These are phyloP conservation scores for Durusdinium trenchii DNA, from an alignment of 73 alveolate species.

Conservation along the genomic window DNA sequence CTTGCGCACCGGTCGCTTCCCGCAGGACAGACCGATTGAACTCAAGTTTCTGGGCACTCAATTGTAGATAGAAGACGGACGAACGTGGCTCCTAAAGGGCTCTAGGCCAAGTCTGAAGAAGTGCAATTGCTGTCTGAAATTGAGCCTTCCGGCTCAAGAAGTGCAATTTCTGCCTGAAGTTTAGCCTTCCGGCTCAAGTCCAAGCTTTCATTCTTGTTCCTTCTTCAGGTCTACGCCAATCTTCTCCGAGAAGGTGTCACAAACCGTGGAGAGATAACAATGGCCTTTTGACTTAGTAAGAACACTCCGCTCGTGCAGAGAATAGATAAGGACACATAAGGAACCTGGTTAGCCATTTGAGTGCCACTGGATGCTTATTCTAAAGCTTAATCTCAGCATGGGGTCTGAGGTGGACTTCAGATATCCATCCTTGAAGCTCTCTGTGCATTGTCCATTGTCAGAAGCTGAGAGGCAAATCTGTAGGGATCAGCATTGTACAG, in stretches of 20 bases:
- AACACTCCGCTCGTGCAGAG: no score
- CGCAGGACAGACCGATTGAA: slow-evolving; percentile 19
- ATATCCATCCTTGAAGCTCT: slow-evolving; percentile 31
- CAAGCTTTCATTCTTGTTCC: no score
- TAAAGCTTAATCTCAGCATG: not conserved
- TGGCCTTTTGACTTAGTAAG: not conserved
- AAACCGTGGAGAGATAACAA: slow-evolving; percentile 19
- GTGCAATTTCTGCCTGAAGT: no score
- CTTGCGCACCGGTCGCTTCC: slow-evolving; percentile 52
- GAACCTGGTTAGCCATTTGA: no score
- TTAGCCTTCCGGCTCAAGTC: no score
- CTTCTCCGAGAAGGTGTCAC: slow-evolving; percentile 9
- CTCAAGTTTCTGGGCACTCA: no score
- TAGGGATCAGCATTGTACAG: not conserved
- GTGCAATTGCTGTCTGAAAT: no score
- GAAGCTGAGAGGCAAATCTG: not conserved
- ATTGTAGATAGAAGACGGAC: no score
- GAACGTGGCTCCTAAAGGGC: no score
- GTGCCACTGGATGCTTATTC: not conserved
- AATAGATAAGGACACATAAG: no score
- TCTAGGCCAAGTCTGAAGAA: no score
- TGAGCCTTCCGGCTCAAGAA: no score
- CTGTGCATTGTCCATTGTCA: slow-evolving; percentile 48
- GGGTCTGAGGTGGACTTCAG: slow-evolving; percentile 24
- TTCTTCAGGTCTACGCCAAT: slow-evolving; percentile 70